A percentile compares a stretch with the other conserved stretches of the same genome.
These are phyloP conservation scores for Straminergon stramineum DNA, from an alignment of 225 moss, liverwort and hornwort genomes.

Conservation along the genomic window DNA sequence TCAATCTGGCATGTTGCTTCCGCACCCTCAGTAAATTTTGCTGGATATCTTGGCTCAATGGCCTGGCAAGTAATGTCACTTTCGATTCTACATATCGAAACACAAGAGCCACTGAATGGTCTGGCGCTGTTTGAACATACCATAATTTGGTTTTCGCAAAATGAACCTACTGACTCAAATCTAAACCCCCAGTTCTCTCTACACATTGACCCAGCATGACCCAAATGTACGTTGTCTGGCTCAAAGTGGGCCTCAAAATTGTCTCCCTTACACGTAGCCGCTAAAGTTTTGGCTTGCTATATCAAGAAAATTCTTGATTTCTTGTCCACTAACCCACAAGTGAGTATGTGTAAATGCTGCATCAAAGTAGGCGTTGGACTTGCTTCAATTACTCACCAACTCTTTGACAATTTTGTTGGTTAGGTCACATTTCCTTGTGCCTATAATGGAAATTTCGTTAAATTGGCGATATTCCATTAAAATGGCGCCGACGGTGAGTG, in stretches of 20 bases:
- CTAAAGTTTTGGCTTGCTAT: neutral
- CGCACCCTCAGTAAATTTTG: neutral
- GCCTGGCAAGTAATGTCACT: neutral
- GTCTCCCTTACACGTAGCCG: neutral
- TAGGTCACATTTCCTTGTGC: neutral
- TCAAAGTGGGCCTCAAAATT: neutral
- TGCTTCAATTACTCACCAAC: neutral
- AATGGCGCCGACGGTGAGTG: no score
- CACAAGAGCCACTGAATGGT: neutral
- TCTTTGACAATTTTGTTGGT: neutral
- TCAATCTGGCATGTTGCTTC: neutral
- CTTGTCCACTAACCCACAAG: neutral
- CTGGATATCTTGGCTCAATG: neutral
- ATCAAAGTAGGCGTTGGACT: neutral
- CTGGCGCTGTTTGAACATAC: neutral
- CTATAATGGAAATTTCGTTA: rapidly evolving
- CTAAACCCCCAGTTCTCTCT: neutral
- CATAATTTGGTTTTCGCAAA: neutral
- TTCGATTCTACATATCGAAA: neutral
- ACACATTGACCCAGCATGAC: neutral
- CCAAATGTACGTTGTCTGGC: neutral
- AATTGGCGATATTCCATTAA: no score
- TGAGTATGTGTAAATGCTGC: neutral
- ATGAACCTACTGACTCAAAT: neutral
- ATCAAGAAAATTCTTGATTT: neutral